These are phyloP conservation scores for Ceratobasidium sp. DNA, from an alignment of 1,284 basidiomycete genomes.

Conservation along the genomic window DNA sequence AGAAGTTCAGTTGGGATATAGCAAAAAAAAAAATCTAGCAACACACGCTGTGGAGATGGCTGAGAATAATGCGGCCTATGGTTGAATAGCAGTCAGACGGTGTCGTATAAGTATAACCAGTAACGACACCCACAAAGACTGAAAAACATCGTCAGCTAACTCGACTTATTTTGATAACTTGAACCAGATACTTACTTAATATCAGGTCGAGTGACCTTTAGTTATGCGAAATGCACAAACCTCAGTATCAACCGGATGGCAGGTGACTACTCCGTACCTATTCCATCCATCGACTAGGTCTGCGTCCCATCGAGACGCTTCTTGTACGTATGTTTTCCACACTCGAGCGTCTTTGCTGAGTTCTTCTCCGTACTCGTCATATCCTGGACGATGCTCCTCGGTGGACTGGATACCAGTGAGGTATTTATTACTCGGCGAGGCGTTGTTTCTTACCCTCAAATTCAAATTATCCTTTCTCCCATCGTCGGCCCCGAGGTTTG, in stretches of 20 bases:
- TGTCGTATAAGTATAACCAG: no score
- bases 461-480: not conserved
- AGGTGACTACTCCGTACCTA: not conserved
- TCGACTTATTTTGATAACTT: not conserved
- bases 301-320: not conserved
- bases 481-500: not conserved
- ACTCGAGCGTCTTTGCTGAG: slow-evolving; percentile 21
- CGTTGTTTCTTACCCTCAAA: not conserved
- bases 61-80: slow-evolving; percentile 24
- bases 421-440: not conserved
- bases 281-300: slow-evolving; percentile 32
- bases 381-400: slow-evolving; percentile 9
- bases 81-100: not conserved
- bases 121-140: slow-evolving; percentile 25
- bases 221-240: not conserved
- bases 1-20: not conserved
- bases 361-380: slow-evolving; percentile 17
- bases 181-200: slow-evolving; percentile 3
- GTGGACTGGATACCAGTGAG: not conserved
- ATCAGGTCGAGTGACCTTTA: slow-evolving; percentile 11
- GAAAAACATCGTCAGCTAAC: not conserved
- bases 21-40: not conserved
- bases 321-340: slow-evolving; percentile 34
- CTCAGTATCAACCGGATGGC: not conserved
- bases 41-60: slow-evolving; percentile 15